Evolutionary conservation across 2,329 filamentous ascomycete species (phyloP).

Genomic region (Fusarium sp.): DNA sequence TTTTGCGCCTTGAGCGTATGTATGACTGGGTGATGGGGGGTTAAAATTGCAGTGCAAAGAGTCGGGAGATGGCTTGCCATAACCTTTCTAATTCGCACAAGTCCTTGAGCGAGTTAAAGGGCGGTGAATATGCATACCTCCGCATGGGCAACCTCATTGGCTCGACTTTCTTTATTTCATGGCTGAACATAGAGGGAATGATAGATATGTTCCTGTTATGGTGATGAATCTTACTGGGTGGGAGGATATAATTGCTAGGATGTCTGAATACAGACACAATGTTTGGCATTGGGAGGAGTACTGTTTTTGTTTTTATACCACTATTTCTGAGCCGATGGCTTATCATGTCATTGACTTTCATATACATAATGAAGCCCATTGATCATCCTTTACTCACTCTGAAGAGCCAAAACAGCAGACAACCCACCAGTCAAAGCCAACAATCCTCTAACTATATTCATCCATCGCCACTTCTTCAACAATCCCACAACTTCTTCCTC

Average conservation of each 20-base stretch:
- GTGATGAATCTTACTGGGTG: neutral
- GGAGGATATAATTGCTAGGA: neutral
- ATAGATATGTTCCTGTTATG: neutral
- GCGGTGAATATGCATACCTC: neutral
- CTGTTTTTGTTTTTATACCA: constrained; percentile 18
- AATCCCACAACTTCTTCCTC: constrained; percentile 23
- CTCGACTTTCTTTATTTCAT: neutral
- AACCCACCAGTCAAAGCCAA: constrained; percentile 30
- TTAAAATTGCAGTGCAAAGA: neutral
- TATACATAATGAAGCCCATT: neutral
- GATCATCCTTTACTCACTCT: neutral
- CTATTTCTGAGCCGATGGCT: neutral
- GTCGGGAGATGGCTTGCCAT: no score
- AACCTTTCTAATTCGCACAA: neutral
- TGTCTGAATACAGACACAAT: neutral
- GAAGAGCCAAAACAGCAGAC: constrained; percentile 27
- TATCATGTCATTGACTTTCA: neutral
- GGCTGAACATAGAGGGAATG: neutral
- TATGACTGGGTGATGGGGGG: no score
- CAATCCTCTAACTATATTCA: constrained; percentile 34
- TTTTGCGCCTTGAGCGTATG: constrained; percentile 32
- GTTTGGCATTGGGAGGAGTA: neutral
- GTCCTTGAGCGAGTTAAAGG: neutral
- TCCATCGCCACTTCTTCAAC: constrained; percentile 35
- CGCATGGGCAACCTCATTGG: rapidly evolving